Conservation (phyloP, 2,329 filamentous ascomycete genomes). For the Spiromastix sp. region DNA sequence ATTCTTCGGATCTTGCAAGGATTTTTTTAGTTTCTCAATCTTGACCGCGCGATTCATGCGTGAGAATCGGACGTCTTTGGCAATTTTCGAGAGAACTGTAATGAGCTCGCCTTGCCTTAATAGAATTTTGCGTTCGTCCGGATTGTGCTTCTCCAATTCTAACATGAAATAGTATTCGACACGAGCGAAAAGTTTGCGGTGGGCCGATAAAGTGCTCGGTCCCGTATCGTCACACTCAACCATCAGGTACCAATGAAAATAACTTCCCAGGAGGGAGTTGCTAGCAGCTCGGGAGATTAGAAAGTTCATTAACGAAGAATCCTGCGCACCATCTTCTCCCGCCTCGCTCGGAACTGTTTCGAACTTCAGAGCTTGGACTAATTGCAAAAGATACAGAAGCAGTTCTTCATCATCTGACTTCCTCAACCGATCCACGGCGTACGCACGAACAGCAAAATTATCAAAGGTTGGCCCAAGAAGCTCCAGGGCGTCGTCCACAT, state of each 20-base stretch:
- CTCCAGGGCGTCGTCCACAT: conserved; percentile 92
- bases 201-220: conserved; percentile 60
- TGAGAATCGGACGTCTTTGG: conserved; percentile 74
- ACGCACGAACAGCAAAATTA: conserved; percentile 77
- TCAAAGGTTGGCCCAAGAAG: conserved; percentile 86
- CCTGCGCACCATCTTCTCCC: conserved; percentile 52
- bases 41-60: conserved; percentile 70
- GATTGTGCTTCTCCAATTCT: conserved; percentile 65
- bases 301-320: conserved; percentile 82
- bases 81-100: conserved; percentile 75
- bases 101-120: conserved; percentile 83
- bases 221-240: conserved; percentile 86
- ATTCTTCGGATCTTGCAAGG: conserved; percentile 79
- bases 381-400: conserved; percentile 78
- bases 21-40: conserved; percentile 72
- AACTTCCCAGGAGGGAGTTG: conserved; percentile 87
- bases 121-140: conserved; percentile 63
- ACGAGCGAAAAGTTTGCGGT: conserved; percentile 79
- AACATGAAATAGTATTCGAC: conserved; percentile 96
- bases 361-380: conserved; percentile 93
- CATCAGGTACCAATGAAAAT: conserved; percentile 97
- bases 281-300: conserved; percentile 77
- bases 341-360: conserved; percentile 61
- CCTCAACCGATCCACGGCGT: conserved; percentile 81
- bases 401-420: conserved; percentile 91